These are phyloP conservation scores for Lachancea nothofagi DNA, from an alignment of 805 yeast species.

Conservation along the genomic window DNA sequence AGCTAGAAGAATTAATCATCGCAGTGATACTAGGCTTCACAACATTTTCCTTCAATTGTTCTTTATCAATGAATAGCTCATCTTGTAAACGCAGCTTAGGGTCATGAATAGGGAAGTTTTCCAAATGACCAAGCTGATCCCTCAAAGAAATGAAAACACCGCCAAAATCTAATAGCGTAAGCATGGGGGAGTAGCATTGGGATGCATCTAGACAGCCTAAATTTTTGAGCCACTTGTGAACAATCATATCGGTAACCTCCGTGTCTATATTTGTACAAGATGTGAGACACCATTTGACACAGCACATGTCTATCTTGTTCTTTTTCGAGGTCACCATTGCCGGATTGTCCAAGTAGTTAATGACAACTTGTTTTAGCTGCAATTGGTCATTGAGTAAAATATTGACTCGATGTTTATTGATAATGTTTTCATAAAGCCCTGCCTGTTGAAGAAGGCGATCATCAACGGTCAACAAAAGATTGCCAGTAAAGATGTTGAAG, in stretches of 20 bases:
- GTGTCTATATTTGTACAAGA: constrained; percentile 87
- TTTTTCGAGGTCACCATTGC: constrained; percentile 75
- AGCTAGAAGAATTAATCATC: constrained; percentile 29
- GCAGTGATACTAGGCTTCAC: constrained; percentile 30
- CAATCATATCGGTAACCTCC: constrained; percentile 81
- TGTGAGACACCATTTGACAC: constrained; percentile 84
- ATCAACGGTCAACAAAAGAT: constrained; percentile 73
- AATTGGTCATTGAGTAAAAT: constrained; percentile 80
- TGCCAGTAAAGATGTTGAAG: constrained; percentile 80
- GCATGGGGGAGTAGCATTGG: constrained; percentile 78
- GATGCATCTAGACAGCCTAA: constrained; percentile 76
- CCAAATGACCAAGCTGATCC: constrained; percentile 61
- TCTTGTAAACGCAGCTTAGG: constrained; percentile 29
- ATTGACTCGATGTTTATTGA: constrained; percentile 65
- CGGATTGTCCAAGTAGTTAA: constrained; percentile 88
- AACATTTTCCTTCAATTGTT: constrained; percentile 31
- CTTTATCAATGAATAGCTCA: constrained; percentile 32
- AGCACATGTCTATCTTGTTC: constrained; percentile 67
- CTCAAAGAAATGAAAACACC: constrained; percentile 90
- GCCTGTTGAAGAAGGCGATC: constrained; percentile 67
- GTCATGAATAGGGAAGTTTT: constrained; percentile 30
- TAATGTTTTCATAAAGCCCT: constrained; percentile 79
- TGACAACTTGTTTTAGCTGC: constrained; percentile 83
- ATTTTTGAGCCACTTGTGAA: constrained; percentile 87
- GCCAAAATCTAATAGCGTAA: constrained; percentile 88